These are phyloP conservation scores for Funneliformis mosseae DNA, from an alignment of 192 early-diverging fungal genomes.

Conservation along the genomic window DNA sequence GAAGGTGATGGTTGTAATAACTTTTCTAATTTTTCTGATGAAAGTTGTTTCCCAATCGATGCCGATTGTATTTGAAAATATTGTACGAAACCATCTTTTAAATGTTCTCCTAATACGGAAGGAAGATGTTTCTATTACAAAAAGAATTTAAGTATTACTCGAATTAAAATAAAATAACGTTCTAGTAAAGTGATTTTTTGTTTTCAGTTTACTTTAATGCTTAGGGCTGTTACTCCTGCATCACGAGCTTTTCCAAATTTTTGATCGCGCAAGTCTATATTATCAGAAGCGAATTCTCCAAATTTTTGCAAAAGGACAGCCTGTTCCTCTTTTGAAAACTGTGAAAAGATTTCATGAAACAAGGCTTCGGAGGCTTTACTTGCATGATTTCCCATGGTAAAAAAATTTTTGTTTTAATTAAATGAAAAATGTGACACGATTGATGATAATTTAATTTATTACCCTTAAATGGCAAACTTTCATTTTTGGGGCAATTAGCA, in stretches of 20 bases:
- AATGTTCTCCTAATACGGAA: not conserved
- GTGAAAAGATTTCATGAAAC: not conserved
- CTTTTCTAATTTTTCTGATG: not conserved
- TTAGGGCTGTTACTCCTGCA: not conserved
- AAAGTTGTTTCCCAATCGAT: not conserved
- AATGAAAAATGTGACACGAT: no score
- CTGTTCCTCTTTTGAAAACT: constrained; percentile 18
- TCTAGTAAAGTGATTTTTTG: not conserved
- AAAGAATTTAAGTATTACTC: not conserved
- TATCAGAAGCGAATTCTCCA: not conserved
- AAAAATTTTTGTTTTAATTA: not conserved
- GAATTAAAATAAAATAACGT: not conserved
- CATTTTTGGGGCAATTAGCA: no score
- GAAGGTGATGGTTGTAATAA: not conserved
- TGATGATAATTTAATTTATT: no score
- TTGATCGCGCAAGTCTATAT: not conserved
- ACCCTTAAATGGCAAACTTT: no score
- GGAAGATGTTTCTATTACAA: constrained; percentile 9
- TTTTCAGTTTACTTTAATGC: not conserved
- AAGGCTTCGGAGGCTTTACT: constrained; percentile 1
- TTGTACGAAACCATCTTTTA: constrained; percentile 4
- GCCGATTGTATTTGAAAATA: constrained; percentile 12
- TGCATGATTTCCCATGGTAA: constrained; percentile 1
- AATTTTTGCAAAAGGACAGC: not conserved
- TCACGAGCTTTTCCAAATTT: not conserved